Evolutionary conservation across 176 grass and related monocot species (phyloP).

Genomic region (Urochloa ruziziensis): DNA sequence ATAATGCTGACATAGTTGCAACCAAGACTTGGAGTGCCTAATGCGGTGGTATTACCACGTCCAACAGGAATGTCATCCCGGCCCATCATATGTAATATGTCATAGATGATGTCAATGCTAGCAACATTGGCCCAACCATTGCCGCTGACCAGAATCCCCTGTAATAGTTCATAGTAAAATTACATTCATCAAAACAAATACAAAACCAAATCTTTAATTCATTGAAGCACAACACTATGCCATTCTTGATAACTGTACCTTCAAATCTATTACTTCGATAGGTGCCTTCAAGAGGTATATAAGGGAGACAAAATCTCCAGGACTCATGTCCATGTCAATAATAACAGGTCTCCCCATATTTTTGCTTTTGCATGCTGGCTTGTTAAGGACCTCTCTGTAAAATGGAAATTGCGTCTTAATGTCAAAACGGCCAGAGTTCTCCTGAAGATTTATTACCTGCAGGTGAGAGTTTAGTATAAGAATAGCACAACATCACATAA

Average conservation of each 20-base stretch:
- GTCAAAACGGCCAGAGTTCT: constrained; percentile 62
- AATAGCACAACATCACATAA: neutral
- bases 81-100: constrained; percentile 92
- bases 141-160: constrained; percentile 75
- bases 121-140: constrained; percentile 86
- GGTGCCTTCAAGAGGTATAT: constrained; percentile 89
- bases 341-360: constrained; percentile 50
- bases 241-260: constrained; percentile 38
- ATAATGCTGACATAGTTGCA: constrained; percentile 72
- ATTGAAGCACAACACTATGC: neutral
- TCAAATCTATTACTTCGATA: constrained; percentile 66
- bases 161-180: constrained; percentile 16
- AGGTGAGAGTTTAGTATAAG: constrained; percentile 17
- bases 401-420: constrained; percentile 67
- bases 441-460: constrained; percentile 56
- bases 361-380: constrained; percentile 28
- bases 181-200: neutral
- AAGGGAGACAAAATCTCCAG: constrained; percentile 84
- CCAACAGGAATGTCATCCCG: constrained; percentile 90
- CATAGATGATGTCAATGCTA: constrained; percentile 78
- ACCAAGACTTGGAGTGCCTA: constrained; percentile 55
- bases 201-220: neutral
- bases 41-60: constrained; percentile 64
- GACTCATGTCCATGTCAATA: constrained; percentile 92
- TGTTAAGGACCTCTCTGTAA: constrained; percentile 63